Base-by-base conservation (phyloP, 139 green algal genomes). In the Chlamydomonas eustigma region DNA sequence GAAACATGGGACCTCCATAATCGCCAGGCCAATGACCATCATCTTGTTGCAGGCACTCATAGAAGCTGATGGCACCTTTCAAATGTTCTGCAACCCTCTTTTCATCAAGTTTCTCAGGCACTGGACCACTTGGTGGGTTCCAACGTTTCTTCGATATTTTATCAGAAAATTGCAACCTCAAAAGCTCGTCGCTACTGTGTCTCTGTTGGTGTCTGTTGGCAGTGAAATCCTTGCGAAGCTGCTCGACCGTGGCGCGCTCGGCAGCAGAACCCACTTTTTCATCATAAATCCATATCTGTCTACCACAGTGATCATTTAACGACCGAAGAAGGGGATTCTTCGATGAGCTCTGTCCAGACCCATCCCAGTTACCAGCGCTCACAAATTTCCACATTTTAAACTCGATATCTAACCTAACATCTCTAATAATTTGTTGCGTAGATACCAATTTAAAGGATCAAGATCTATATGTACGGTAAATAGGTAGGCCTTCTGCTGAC, bases 1-100 rank as follows among this genome's bases (percentile, higher is more conserved):
- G 88, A 83, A 99, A 99, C 93, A 99, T 98, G 1, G 96, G 96
- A 1, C 96, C 96, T 0, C 96, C 96, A 72, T 99, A 99, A 83
- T 99, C 96, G 6, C 94, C 94, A 0, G 93, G 88, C 85, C 90
- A 99, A 83, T 99, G 96, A 2, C 96, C 96, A 75, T 99, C 96
- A 0, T 97, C 88, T 37, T 85, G 74, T 81, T 97, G 92, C 75
- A 99, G 73, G 31, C 75, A 84, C 63, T 91, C 86, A 39, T 95
- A 98, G 63, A 94, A 97, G 32, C 79, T 82, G 37, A 95, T 87
- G 6, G 74, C 92, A 2, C 85, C 88, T 25, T 83, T 77, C 1
- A 95, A 67, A 28, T 90, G 82, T 34, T 77, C 36, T 36, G 78
- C 75, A 2, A 92, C 80, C 0, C 79, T 79, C 65, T 86, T 65